These are phyloP conservation scores for Avena sativa DNA, from an alignment of 176 grass and related monocot species.

Conservation along the genomic window DNA sequence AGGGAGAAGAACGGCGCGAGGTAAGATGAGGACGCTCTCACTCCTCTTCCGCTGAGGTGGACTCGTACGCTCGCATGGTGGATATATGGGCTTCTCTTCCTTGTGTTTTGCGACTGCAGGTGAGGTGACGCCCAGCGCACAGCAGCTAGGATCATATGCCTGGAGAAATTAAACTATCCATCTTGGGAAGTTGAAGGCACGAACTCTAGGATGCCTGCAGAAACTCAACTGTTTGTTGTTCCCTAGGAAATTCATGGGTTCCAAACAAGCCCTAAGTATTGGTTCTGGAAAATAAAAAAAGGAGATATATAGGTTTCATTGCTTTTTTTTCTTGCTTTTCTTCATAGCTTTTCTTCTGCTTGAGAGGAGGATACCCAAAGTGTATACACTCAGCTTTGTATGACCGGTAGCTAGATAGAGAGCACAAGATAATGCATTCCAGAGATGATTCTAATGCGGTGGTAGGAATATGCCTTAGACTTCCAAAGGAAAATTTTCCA, in stretches of 20 bases:
- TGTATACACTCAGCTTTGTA: constrained; percentile 15
- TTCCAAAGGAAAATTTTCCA: not conserved
- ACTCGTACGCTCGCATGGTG: not conserved
- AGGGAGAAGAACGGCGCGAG: constrained; percentile 31
- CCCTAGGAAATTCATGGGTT: not conserved
- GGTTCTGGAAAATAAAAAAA: constrained; percentile 12
- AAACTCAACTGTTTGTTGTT: not conserved
- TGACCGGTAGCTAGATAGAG: not conserved
- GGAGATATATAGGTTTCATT: not conserved
- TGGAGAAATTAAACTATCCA: too few relatives aligned
- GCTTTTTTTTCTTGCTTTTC: not conserved
- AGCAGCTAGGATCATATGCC: not conserved
- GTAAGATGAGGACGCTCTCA: constrained; percentile 8
- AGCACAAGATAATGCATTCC: not conserved
- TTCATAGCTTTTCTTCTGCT: not conserved
- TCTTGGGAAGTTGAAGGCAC: not conserved
- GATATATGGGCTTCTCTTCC: constrained; percentile 8
- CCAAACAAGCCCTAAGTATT: not conserved
- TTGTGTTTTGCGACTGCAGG: constrained; percentile 38
- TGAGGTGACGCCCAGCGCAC: constrained; percentile 30
- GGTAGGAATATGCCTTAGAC: not conserved
- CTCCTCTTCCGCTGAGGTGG: not conserved
- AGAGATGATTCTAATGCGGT: not conserved
- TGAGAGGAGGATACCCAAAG: not conserved
- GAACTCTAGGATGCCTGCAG: not conserved